Evolutionary conservation across 2,329 filamentous ascomycete genomes (phyloP).

Genomic region (Nothophaeocryptopus gaeumannii): DNA sequence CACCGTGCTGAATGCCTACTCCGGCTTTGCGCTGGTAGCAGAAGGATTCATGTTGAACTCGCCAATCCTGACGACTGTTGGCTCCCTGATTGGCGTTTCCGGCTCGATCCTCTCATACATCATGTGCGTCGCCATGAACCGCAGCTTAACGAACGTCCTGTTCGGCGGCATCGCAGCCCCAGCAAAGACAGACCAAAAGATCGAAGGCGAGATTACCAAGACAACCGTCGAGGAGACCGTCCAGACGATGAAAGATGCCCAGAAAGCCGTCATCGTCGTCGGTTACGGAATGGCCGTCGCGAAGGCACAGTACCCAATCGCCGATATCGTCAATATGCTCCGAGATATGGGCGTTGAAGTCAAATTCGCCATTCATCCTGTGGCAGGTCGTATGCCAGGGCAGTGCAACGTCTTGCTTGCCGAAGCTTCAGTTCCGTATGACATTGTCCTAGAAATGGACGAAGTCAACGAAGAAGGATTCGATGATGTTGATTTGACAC

Average conservation of each 20-base stretch:
- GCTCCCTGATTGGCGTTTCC: conserved; percentile 81
- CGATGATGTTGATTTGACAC: conserved; percentile 75
- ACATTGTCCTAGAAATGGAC: conserved; percentile 92
- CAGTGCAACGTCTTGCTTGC: conserved; percentile 90
- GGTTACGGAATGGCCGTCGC: conserved; percentile 94
- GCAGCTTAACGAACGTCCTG: conserved; percentile 81
- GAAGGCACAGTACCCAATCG: conserved; percentile 87
- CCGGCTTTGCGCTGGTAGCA: conserved; percentile 83
- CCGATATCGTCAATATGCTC: conserved; percentile 72
- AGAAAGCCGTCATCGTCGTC: conserved; percentile 84
- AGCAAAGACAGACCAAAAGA: conserved; percentile 64
- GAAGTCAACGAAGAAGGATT: conserved; percentile 90
- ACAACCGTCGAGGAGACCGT: conserved; percentile 78
- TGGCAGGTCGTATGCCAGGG: conserved; percentile 87
- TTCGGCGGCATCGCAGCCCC: conserved; percentile 76
- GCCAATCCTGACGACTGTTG: conserved; percentile 77
- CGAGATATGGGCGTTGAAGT: conserved; percentile 76
- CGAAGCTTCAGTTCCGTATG: conserved; percentile 83
- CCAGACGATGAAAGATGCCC: conserved; percentile 69
- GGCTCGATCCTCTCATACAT: conserved; percentile 88
- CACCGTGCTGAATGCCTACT: conserved; percentile 86
- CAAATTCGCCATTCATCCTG: conserved; percentile 73
- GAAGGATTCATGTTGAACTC: conserved; percentile 93
- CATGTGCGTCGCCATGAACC: conserved; percentile 87
- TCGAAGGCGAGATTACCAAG: conserved; percentile 75